Percentiles rank a stretch among this genome's conserved stretches.
Conservation (phyloP, 345 rosid species). For the Sisymbrium altissimum region DNA sequence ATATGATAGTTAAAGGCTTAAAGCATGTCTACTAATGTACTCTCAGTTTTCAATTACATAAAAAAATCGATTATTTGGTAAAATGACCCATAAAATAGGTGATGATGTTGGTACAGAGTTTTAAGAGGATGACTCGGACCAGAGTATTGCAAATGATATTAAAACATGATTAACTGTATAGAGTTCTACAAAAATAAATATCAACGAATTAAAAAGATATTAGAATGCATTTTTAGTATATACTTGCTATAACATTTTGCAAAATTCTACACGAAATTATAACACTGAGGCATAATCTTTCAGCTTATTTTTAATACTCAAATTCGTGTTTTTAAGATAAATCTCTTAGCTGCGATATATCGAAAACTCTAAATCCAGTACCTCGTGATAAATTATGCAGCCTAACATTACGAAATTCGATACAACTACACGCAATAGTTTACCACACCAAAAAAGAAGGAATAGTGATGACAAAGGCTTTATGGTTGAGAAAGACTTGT, state of each 20-base stretch:
- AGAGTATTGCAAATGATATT: not conserved
- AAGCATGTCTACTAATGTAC: not conserved
- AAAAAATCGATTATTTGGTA: not conserved
- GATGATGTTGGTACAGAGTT: not conserved
- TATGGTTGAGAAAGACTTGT: constrained; percentile 20
- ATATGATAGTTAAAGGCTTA: not conserved
- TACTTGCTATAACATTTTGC: not conserved
- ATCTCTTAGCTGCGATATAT: not conserved
- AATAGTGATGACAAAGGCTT: constrained; percentile 10
- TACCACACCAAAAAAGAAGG: not conserved
- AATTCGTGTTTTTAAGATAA: not conserved
- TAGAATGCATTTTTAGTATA: not conserved
- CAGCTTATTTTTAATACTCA: not conserved
- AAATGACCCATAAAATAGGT: not conserved
- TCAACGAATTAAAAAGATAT: not conserved
- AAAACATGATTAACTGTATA: not conserved
- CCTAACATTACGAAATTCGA: constrained; percentile 3
- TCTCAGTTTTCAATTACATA: not conserved
- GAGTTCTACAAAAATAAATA: not conserved
- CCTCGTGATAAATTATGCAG: not conserved
- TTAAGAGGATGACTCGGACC: not conserved
- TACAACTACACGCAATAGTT: constrained; percentile 4
- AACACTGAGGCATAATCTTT: not conserved
- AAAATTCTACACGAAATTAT: not conserved
- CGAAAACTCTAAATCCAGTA: not conserved